phyloP scores from a whole-genome alignment of 768 basidiomycete genomes.

The Candolleomyces aberdarensis region DNA sequence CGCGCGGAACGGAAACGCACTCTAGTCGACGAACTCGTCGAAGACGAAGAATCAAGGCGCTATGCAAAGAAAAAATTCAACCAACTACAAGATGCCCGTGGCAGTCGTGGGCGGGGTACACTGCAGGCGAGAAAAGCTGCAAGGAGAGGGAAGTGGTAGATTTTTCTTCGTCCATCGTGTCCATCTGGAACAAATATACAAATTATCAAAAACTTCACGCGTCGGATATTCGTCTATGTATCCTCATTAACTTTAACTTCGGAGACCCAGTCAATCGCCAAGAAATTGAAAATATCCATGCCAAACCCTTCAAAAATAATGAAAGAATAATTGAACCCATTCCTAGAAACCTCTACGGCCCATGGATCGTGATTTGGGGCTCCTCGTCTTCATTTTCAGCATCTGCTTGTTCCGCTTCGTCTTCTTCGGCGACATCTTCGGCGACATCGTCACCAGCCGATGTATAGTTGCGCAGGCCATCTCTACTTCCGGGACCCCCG shows the following conservation, averaged over 20 bases:
- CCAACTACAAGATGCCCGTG: conserved; percentile 66
- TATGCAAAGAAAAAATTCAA: conserved; percentile 93
- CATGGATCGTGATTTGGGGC: conserved; percentile 6
- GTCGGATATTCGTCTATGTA: too few species aligned
- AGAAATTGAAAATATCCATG: too few species aligned
- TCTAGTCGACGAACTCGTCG: conserved; percentile 84
- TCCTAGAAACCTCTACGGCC: not conserved
- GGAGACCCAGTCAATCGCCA: too few species aligned
- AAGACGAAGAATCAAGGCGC: conserved; percentile 79
- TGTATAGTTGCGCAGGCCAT: conserved; percentile 21
- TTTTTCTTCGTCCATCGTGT: conserved; percentile 5
- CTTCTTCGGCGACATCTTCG: conserved; percentile 29
- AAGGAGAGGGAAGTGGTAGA: conserved; percentile 68
- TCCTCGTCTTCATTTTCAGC: conserved; percentile 27
- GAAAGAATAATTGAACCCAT: too few species aligned
- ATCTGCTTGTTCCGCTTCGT: conserved; percentile 17
- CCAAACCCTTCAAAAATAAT: too few species aligned
- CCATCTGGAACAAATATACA: too few species aligned
- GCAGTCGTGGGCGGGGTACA: conserved; percentile 68
- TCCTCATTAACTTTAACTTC: too few species aligned
- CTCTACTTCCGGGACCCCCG: conserved; percentile 30
- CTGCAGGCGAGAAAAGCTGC: conserved; percentile 60
- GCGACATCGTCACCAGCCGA: conserved; percentile 19
- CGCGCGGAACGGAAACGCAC: conserved; percentile 73
- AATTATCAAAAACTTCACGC: too few species aligned